These are phyloP conservation scores for Eutrema japonicum DNA, from an alignment of 345 rosid genomes.

Conservation along the genomic window DNA sequence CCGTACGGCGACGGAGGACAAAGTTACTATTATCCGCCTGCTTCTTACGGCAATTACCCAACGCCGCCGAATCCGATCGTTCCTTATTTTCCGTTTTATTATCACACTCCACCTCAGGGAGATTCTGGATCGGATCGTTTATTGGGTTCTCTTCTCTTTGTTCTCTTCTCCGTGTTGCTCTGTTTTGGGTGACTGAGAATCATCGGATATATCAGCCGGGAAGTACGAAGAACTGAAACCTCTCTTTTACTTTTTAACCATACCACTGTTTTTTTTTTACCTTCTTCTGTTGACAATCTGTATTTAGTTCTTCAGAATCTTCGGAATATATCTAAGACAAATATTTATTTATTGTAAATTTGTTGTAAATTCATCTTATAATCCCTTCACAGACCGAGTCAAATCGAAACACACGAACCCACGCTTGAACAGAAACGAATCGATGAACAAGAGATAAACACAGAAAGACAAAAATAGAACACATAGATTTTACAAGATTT, in stretches of 20 bases:
- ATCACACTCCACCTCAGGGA: conserved; percentile 68
- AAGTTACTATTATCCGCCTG: conserved; percentile 63
- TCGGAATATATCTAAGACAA: too few species aligned
- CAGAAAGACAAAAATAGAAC: too few species aligned
- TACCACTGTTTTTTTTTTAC: not conserved
- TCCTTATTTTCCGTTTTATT: conserved; percentile 95
- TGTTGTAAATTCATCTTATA: too few species aligned
- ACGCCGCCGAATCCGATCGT: conserved; percentile 91
- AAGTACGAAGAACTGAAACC: conserved; percentile 1
- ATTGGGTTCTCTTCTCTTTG: conserved; percentile 4
- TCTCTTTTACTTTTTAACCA: conserved; percentile 2
- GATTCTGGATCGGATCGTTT: conserved; percentile 31
- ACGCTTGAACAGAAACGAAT: too few species aligned
- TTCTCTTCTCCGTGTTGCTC: conserved; percentile 36
- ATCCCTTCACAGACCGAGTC: too few species aligned
- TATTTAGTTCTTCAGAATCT: conserved; percentile 32
- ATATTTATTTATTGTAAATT: too few species aligned
- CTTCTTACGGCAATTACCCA: conserved; percentile 50
- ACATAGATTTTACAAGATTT: too few species aligned
- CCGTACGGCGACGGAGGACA: conserved; percentile 58
- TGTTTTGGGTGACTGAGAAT: conserved; percentile 33
- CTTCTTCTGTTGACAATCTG: conserved; percentile 22
- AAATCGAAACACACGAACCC: too few species aligned
- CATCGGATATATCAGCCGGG: not conserved
- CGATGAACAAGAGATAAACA: too few species aligned